These are phyloP conservation scores for Kazachstania africana DNA, from an alignment of 805 yeast species.

Conservation along the genomic window DNA sequence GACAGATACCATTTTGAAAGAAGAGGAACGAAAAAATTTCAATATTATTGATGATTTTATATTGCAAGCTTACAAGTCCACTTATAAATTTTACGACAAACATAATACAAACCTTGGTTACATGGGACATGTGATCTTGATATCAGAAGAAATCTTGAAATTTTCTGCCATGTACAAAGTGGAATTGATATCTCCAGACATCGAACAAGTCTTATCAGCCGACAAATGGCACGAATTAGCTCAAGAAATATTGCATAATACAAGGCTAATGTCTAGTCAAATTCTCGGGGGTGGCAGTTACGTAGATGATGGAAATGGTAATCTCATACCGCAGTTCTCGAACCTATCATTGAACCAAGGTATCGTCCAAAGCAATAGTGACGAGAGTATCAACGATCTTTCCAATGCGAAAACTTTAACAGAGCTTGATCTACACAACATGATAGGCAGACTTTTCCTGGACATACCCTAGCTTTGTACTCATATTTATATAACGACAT, in stretches of 20 bases:
- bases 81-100: conserved; percentile 47
- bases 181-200: conserved; percentile 23
- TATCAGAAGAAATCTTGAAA: conserved; percentile 92
- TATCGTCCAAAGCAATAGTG: not conserved
- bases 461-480: too few relatives aligned
- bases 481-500: too few relatives aligned
- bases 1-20: too few relatives aligned
- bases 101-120: conserved; percentile 71
- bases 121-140: conserved; percentile 91
- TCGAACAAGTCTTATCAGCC: conserved; percentile 13
- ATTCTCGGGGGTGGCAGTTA: conserved; percentile 27
- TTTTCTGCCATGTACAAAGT: conserved; percentile 39
- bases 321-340: conserved; percentile 17
- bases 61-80: conserved; percentile 47
- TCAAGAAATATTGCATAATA: conserved; percentile 21
- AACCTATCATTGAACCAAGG: too few relatives aligned
- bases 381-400: not conserved
- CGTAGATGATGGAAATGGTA: conserved; percentile 22
- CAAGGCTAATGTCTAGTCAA: conserved; percentile 27
- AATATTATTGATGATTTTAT: conserved; percentile 47
- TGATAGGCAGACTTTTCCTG: too few relatives aligned
- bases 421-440: conserved; percentile 1
- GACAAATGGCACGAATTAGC: conserved; percentile 20
- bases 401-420: not conserved
- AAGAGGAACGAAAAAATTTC: too few relatives aligned